phyloP scores from a whole-genome alignment of 495 filamentous ascomycete species.

The Lindgomyces ingoldianus region DNA sequence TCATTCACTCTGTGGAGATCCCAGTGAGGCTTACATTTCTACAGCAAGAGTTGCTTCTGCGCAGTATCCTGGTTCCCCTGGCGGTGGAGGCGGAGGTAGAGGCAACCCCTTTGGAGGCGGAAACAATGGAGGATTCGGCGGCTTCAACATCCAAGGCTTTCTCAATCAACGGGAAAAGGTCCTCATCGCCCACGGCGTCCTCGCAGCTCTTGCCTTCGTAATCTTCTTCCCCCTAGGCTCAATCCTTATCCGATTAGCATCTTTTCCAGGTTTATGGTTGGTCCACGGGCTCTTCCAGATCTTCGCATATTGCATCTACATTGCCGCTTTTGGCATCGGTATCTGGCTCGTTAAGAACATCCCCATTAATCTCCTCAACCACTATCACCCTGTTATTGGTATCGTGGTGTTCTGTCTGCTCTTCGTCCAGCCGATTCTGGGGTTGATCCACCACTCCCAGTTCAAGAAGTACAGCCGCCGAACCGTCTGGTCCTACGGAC shows the following conservation, averaged over 20 bases:
- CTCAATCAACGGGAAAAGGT: conserved; percentile 19
- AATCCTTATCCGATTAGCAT: conserved; percentile 49
- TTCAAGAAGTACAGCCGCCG: conserved; percentile 45
- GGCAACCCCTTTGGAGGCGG: neutral
- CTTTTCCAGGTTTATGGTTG: conserved; percentile 43
- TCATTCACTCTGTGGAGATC: neutral
- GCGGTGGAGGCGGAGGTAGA: neutral
- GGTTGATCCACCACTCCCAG: conserved; percentile 43
- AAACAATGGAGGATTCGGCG: neutral
- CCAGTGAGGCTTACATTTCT: neutral
- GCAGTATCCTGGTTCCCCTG: conserved; percentile 22
- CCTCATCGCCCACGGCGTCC: conserved; percentile 45
- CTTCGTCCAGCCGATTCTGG: conserved; percentile 45
- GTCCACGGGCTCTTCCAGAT: conserved; percentile 46
- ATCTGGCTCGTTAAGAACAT: conserved; percentile 40
- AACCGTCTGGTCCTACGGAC: conserved; percentile 45
- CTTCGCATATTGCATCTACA: conserved; percentile 43
- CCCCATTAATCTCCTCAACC: conserved; percentile 17
- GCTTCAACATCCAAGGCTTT: conserved; percentile 9
- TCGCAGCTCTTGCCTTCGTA: conserved; percentile 46
- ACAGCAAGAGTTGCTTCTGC: conserved; percentile 15
- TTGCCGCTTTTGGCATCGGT: conserved; percentile 44
- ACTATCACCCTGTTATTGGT: conserved; percentile 45
- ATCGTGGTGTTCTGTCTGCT: conserved; percentile 42
- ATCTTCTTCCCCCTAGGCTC: conserved; percentile 52